Evolutionary conservation across 805 yeast species (phyloP).

Genomic region (Torulaspora quercuum): DNA sequence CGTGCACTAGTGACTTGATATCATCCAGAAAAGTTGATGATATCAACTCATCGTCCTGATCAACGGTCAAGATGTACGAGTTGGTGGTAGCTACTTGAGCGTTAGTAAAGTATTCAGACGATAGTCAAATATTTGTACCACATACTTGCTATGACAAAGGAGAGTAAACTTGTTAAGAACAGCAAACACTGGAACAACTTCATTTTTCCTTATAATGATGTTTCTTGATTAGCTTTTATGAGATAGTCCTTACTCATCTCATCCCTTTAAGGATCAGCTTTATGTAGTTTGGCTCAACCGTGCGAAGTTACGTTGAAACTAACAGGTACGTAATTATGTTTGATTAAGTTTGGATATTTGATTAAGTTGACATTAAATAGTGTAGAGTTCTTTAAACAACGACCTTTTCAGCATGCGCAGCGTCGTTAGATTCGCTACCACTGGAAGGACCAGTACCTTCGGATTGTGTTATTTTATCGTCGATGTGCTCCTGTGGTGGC

Average conservation of each 20-base stretch:
- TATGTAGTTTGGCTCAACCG: too few species aligned
- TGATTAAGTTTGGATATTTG: too few species aligned
- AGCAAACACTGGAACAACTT: not conserved
- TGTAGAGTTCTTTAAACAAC: too few species aligned
- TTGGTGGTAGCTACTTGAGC: constrained; percentile 9
- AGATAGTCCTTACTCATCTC: too few species aligned
- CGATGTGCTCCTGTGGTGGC: constrained; percentile 34
- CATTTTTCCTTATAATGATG: constrained; percentile 3
- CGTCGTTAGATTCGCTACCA: constrained; percentile 8
- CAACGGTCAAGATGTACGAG: constrained; percentile 24
- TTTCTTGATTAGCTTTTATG: too few species aligned
- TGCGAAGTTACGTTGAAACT: too few species aligned
- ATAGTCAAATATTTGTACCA: not conserved
- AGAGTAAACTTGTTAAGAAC: constrained; percentile 1
- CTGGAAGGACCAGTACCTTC: constrained; percentile 10
- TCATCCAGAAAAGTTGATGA: constrained; percentile 20
- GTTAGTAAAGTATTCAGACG: constrained; percentile 2
- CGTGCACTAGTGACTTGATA: constrained; percentile 36
- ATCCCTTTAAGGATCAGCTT: too few species aligned
- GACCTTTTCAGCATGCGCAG: constrained; percentile 10
- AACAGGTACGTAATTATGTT: too few species aligned
- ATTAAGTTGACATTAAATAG: too few species aligned
- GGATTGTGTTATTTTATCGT: constrained; percentile 34
- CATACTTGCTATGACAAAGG: constrained; percentile 11
- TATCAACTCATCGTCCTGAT: constrained; percentile 10